phyloP scores from a whole-genome alignment of 768 basidiomycete genomes.

The Gautieria morchelliformis region DNA sequence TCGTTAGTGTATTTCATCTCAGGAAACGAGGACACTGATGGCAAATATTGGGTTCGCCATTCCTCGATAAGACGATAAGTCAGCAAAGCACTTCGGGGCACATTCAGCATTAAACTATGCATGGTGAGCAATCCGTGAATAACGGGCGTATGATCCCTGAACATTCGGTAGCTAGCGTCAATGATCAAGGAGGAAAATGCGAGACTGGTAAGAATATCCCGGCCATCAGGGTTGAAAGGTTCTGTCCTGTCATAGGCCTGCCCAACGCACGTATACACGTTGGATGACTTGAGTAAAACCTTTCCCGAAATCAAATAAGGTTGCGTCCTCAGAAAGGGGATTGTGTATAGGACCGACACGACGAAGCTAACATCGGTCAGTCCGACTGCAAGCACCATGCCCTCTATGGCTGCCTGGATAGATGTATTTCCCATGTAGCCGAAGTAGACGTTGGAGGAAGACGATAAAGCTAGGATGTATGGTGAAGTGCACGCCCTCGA shows the following conservation, averaged over 20 bases:
- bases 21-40: constrained; percentile 30
- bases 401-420: constrained; percentile 5
- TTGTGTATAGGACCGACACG: not conserved
- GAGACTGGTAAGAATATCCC: constrained; percentile 55
- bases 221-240: constrained; percentile 22
- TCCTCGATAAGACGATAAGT: constrained; percentile 73
- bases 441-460: constrained; percentile 47
- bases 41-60: constrained; percentile 74
- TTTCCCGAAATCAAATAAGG: not conserved
- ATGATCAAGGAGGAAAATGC: constrained; percentile 36
- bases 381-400: constrained; percentile 5
- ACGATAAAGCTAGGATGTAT: constrained; percentile 51
- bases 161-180: not conserved
- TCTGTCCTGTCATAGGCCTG: not conserved
- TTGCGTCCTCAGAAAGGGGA: not conserved
- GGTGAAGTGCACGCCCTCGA: constrained; percentile 32
- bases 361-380: not conserved
- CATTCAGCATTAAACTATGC: constrained; percentile 19
- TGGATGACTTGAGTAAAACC: not conserved
- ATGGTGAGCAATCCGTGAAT: constrained; percentile 9
- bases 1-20: not conserved
- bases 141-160: not conserved
- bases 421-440: constrained; percentile 28
- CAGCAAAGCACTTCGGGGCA: constrained; percentile 75
- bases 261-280: constrained; percentile 2